phyloP scores from a whole-genome alignment of 805 yeast species.

The Kregervanrija fluxuum region DNA sequence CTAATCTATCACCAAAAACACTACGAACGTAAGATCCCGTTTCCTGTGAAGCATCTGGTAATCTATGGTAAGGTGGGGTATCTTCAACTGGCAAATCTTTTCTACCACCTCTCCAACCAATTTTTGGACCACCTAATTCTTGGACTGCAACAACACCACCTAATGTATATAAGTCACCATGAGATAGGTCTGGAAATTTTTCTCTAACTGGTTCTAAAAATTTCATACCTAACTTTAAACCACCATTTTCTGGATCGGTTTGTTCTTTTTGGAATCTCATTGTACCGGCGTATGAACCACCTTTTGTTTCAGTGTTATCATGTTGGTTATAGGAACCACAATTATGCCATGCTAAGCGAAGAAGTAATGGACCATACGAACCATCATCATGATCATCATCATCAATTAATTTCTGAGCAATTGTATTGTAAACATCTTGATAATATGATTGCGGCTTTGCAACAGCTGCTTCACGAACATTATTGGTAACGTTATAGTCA shows the following conservation, averaged over 20 bases:
- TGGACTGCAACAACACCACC: constrained; percentile 64
- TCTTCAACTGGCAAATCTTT: constrained; percentile 26
- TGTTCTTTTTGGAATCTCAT: constrained; percentile 46
- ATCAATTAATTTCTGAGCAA: constrained; percentile 54
- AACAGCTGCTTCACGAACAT: constrained; percentile 28
- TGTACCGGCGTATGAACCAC: constrained; percentile 48
- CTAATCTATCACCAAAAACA: constrained; percentile 37
- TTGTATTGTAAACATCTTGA: constrained; percentile 64
- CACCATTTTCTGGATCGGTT: constrained; percentile 42
- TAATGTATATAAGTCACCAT: constrained; percentile 66
- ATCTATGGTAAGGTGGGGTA: constrained; percentile 41
- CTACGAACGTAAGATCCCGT: constrained; percentile 37
- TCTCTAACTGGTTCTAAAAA: constrained; percentile 48
- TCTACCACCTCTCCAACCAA: constrained; percentile 50
- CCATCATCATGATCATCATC: constrained; percentile 56
- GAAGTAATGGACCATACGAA: constrained; percentile 42
- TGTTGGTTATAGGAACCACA: constrained; percentile 39
- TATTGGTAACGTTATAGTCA: constrained; percentile 15
- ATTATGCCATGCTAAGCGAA: constrained; percentile 44
- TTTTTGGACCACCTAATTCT: constrained; percentile 58
- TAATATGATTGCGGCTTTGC: constrained; percentile 43
- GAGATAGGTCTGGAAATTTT: constrained; percentile 52
- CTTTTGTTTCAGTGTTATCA: constrained; percentile 33
- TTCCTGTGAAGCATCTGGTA: constrained; percentile 43
- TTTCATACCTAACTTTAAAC: constrained; percentile 46